Evolutionary conservation across 2,329 filamentous ascomycete genomes (phyloP).

Genomic region (Pseudocercospora cruenta): DNA sequence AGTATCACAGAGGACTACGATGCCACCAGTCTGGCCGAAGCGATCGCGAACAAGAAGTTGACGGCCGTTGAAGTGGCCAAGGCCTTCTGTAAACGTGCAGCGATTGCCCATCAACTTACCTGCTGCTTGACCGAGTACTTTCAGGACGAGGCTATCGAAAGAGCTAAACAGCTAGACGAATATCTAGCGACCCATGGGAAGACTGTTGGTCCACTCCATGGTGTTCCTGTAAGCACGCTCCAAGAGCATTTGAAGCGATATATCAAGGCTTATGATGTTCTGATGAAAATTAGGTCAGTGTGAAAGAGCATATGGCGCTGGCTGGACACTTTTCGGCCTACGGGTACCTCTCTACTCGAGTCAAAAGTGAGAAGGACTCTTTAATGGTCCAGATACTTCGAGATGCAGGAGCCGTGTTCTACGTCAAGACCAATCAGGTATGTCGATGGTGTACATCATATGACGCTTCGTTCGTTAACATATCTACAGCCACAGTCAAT

Average conservation of each 20-base stretch:
- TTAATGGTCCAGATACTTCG: conserved; percentile 22
- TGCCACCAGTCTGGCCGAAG: conserved; percentile 17
- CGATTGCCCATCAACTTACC: conserved; percentile 25
- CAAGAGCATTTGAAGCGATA: background rate
- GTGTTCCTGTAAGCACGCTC: conserved; percentile 16
- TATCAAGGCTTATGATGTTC: background rate
- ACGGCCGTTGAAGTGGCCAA: conserved; percentile 23
- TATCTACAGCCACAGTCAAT: conserved; percentile 20
- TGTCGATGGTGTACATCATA: background rate
- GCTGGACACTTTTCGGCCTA: conserved; percentile 19
- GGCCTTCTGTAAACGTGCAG: conserved; percentile 27
- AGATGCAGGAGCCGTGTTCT: conserved; percentile 27
- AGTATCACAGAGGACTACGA: conserved; percentile 26
- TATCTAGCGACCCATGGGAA: conserved; percentile 22
- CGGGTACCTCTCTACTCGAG: conserved; percentile 19
- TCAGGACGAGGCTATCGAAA: conserved; percentile 24
- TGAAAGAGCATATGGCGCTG: conserved; percentile 27
- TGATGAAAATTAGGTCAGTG: conserved; percentile 6
- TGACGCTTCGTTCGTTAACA: background rate
- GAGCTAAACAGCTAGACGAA: conserved; percentile 23
- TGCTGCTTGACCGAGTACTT: conserved; percentile 28
- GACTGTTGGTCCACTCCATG: conserved; percentile 25
- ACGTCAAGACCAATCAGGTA: conserved; percentile 26
- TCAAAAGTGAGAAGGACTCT: conserved; percentile 17
- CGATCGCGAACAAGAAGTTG: conserved; percentile 17